Conservation (phyloP, 169 alveolate genomes). For the Eimeria brunetti region DNA sequence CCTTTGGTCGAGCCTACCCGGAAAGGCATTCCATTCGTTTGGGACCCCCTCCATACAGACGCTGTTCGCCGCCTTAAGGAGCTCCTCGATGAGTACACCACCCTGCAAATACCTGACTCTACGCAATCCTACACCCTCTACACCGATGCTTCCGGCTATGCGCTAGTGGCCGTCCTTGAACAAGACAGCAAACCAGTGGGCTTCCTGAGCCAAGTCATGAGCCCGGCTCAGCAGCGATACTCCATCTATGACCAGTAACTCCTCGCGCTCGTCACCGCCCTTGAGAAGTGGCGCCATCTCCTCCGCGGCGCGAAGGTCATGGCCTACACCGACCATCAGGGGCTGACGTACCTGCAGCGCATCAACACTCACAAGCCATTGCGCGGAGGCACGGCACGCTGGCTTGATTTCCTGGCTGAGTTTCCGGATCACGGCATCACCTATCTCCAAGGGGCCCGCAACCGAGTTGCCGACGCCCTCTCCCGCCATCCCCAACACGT, state of each 20-base stretch:
- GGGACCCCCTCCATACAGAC: not conserved
- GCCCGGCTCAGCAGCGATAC: slow-evolving; percentile 4
- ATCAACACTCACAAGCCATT: not conserved
- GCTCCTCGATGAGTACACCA: not conserved
- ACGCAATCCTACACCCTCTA: not conserved
- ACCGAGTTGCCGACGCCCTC: not conserved
- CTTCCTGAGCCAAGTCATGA: slow-evolving; percentile 12
- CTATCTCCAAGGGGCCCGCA: not conserved
- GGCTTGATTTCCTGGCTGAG: not conserved
- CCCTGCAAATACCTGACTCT: not conserved
- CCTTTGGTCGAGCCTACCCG: no score
- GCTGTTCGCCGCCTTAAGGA: not conserved
- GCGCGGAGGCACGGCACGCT: not conserved
- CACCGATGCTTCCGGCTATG: not conserved
- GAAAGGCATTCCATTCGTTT: no score
- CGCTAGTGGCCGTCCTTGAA: not conserved
- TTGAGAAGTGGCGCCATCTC: not conserved
- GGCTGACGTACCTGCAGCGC: slow-evolving; percentile 12
- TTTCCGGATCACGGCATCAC: not conserved
- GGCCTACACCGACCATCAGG: not conserved
- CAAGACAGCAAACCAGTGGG: not conserved
- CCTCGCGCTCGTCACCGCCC: no score
- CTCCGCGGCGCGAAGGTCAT: not conserved
- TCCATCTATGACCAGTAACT: not conserved
- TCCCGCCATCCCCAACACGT: not conserved